Evolutionary conservation across 2,329 filamentous ascomycete species (phyloP).

Genomic region (Aureobasidium melanogenum): DNA sequence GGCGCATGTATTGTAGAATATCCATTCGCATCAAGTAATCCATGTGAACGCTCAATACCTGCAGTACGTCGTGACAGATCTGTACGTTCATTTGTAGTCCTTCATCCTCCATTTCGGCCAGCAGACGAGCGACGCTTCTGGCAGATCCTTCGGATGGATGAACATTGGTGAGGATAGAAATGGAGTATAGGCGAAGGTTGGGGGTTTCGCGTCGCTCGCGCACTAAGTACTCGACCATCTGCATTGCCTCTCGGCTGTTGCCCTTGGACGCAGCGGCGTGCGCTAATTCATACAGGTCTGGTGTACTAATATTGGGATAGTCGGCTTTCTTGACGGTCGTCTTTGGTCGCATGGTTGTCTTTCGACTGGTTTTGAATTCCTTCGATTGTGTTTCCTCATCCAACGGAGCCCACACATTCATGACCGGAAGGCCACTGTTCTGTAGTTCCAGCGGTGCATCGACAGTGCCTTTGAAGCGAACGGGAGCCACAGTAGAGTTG

Average conservation of each 20-base stretch:
- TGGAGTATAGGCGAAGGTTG: slow-evolving; percentile 58
- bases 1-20: slow-evolving; percentile 64
- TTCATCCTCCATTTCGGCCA: slow-evolving; percentile 61
- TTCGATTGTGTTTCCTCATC: neutral
- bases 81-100: slow-evolving; percentile 55
- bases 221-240: slow-evolving; percentile 52
- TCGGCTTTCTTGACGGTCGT: neutral
- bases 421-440: neutral
- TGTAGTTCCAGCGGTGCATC: neutral
- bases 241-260: slow-evolving; percentile 31
- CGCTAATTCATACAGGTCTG: slow-evolving; percentile 41
- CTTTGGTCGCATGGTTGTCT: slow-evolving; percentile 1
- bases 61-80: slow-evolving; percentile 64
- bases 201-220: slow-evolving; percentile 45
- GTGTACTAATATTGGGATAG: slow-evolving; percentile 15
- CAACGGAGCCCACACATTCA: neutral
- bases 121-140: slow-evolving; percentile 50
- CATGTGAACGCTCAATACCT: slow-evolving; percentile 72
- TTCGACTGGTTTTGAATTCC: slow-evolving; percentile 4
- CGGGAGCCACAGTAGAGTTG: slow-evolving; percentile 14
- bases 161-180: slow-evolving; percentile 63
- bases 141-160: slow-evolving; percentile 57
- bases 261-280: slow-evolving; percentile 32
- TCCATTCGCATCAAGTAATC: slow-evolving; percentile 68
- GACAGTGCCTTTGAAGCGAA: neutral